These are phyloP conservation scores for Cyclostephanos tholiformis DNA, from an alignment of 108 stramenopile species.

Conservation along the genomic window DNA sequence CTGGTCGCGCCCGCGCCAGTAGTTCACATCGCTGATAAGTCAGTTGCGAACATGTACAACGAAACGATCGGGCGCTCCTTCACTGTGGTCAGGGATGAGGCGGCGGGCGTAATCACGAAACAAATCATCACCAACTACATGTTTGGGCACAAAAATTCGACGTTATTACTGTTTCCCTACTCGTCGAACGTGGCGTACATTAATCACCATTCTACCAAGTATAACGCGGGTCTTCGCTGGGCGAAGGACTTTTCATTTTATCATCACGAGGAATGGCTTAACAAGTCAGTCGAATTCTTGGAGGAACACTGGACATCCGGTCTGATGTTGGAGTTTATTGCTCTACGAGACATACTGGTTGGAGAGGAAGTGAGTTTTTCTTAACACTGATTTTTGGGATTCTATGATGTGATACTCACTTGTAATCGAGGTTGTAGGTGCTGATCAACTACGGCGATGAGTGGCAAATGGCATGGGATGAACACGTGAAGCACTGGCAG, in stretches of 20 bases:
- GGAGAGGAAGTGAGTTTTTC: constrained; percentile 57
- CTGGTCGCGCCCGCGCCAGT: constrained; percentile 73
- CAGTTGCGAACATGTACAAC: constrained; percentile 46
- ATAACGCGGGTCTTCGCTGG: constrained; percentile 75
- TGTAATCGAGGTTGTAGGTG: constrained; percentile 6
- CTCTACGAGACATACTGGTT: constrained; percentile 57
- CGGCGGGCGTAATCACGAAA: constrained; percentile 35
- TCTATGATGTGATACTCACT: neutral
- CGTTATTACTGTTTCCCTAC: constrained; percentile 77
- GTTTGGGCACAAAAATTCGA: constrained; percentile 77
- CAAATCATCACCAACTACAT: constrained; percentile 82
- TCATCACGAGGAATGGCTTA: constrained; percentile 67
- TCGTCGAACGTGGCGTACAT: constrained; percentile 60
- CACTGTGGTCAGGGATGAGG: constrained; percentile 39
- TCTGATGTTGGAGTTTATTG: constrained; percentile 60
- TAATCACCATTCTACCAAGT: constrained; percentile 67
- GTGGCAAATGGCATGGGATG: constrained; percentile 67
- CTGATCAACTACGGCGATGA: constrained; percentile 61
- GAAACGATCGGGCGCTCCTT: constrained; percentile 34
- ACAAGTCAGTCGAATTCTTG: constrained; percentile 58
- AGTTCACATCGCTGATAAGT: constrained; percentile 64
- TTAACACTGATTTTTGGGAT: neutral
- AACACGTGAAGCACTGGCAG: constrained; percentile 53
- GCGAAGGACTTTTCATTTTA: constrained; percentile 52
- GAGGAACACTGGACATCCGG: constrained; percentile 54